Conservation (phyloP, 1,284 basidiomycete genomes). For the Trichosporon faecale region DNA sequence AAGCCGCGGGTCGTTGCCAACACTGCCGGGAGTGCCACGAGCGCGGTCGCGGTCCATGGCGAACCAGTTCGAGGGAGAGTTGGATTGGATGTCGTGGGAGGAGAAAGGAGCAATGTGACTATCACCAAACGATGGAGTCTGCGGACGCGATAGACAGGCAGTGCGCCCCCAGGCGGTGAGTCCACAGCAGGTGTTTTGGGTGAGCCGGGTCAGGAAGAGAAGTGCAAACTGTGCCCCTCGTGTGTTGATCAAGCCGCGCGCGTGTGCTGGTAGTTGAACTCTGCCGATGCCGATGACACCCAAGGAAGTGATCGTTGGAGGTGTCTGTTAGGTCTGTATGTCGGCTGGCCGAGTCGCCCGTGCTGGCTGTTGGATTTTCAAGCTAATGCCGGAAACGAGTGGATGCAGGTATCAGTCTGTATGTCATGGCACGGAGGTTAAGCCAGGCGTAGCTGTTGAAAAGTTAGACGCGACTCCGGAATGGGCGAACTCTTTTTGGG, state of each 20-base stretch:
- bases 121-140: background rate
- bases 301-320: background rate
- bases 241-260: background rate
- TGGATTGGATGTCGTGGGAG: background rate
- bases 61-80: background rate
- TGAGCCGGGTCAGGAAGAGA: background rate
- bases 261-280: background rate
- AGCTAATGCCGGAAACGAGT: conserved; percentile 3
- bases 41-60: conserved; percentile 7
- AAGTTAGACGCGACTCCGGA: conserved; percentile 10
- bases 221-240: background rate
- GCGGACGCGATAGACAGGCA: background rate
- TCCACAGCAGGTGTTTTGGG: background rate
- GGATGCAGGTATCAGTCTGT: conserved; percentile 6
- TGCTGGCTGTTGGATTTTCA: background rate
- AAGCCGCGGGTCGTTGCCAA: background rate
- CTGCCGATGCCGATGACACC: background rate
- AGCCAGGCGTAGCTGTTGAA: conserved; percentile 7
- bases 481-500: conserved; percentile 10
- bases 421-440: conserved; percentile 2
- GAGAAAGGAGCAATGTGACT: background rate
- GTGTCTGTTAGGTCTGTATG: background rate
- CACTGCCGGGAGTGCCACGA: background rate
- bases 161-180: background rate
- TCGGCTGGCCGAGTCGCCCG: background rate